Evolutionary conservation across 2,329 filamentous ascomycete species (phyloP).

Genomic region (Atkinsonella hypoxylon): DNA sequence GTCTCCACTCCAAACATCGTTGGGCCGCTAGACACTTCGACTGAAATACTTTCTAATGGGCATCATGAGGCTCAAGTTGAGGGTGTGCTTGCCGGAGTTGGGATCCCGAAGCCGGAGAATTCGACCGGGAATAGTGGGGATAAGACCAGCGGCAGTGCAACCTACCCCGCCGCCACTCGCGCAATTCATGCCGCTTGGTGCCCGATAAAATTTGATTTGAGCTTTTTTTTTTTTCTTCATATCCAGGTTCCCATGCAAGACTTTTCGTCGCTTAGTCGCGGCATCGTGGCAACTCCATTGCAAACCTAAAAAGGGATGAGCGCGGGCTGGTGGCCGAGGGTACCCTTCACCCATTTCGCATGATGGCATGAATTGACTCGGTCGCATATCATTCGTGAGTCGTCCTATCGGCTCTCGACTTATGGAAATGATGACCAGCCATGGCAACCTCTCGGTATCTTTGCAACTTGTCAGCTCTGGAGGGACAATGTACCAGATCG

Average conservation of each 20-base stretch:
- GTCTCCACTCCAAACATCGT: neutral
- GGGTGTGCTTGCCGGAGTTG: neutral
- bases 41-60: neutral
- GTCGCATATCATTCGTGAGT: neutral
- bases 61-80: neutral
- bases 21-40: neutral
- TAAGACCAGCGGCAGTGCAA: neutral
- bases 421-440: neutral
- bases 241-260: too few relatives aligned
- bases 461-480: neutral
- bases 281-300: too few relatives aligned
- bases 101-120: neutral
- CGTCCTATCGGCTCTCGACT: neutral
- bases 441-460: neutral
- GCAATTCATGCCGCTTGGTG: neutral
- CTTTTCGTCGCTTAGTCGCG: too few relatives aligned
- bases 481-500: neutral
- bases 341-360: too few relatives aligned
- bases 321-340: neutral
- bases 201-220: neutral
- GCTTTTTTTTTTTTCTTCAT: too few relatives aligned
- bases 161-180: neutral
- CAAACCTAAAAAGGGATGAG: neutral
- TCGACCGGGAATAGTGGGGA: constrained; percentile 1
- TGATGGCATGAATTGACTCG: neutral